Conservation (phyloP, 306 rosid species). For the Prinsepia uniflora region DNA sequence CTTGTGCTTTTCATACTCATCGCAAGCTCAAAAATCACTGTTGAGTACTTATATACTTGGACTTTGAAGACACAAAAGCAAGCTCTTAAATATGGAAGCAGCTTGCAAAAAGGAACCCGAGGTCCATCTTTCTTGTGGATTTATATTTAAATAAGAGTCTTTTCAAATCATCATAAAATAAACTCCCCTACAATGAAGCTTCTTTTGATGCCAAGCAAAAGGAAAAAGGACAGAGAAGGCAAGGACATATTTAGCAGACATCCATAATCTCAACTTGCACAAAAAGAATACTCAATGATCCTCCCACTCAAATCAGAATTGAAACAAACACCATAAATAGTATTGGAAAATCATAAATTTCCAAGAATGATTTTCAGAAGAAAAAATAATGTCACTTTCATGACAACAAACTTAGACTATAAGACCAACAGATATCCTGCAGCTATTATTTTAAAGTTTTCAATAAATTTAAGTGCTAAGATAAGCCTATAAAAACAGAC, state of each 20-base stretch:
- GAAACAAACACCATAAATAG: constrained; percentile 19
- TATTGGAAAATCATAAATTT: constrained; percentile 23
- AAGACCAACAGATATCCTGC: constrained; percentile 11
- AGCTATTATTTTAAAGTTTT: constrained; percentile 18
- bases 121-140: constrained; percentile 25
- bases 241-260: constrained; percentile 38
- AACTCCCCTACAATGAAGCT: constrained; percentile 20
- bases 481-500: constrained; percentile 6
- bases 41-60: constrained; percentile 20
- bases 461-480: constrained; percentile 2
- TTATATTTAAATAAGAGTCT: constrained; percentile 22
- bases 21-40: constrained; percentile 26
- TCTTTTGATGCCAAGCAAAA: constrained; percentile 23
- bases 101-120: constrained; percentile 21
- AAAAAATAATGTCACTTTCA: constrained; percentile 39
- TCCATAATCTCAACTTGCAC: constrained; percentile 67
- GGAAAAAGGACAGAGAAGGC: constrained; percentile 39
- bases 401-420: constrained; percentile 12
- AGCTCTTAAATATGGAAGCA: constrained; percentile 44
- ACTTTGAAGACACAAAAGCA: constrained; percentile 25
- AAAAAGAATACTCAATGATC: constrained; percentile 47
- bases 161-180: constrained; percentile 17
- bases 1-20: constrained; percentile 56
- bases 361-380: constrained; percentile 17
- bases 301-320: constrained; percentile 38